Conservation (phyloP, 139 green algal genomes). For the Micractinium conductrix region DNA sequence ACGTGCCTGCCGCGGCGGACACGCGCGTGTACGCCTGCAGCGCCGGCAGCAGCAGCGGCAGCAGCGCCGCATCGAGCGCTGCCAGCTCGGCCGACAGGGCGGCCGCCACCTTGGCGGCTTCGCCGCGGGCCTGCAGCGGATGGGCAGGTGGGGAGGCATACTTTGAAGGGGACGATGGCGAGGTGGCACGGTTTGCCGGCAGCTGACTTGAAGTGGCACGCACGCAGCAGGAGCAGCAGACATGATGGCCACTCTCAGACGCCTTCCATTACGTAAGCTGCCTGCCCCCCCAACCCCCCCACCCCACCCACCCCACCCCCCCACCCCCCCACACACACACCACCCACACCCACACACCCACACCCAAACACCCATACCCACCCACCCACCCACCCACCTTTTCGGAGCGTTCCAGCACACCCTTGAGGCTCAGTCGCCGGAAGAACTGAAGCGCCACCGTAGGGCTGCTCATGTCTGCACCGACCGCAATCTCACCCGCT, state of each 20-base stretch:
- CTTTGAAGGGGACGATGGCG: no score
- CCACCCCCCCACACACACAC: no score
- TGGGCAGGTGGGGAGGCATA: no score
- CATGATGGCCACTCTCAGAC: no score
- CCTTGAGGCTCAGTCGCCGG: slow-evolving; percentile 29
- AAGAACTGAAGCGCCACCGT: slow-evolving; percentile 35
- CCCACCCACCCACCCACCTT: slow-evolving; percentile 13
- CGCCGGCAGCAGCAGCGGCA: slow-evolving; percentile 20
- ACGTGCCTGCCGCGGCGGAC: not conserved
- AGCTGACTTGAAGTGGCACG: no score
- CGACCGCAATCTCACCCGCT: slow-evolving; percentile 1
- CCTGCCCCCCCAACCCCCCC: no score
- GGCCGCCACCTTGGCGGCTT: not conserved
- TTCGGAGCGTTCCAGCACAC: slow-evolving; percentile 21
- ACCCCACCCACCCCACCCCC: no score
- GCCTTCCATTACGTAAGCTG: not conserved
- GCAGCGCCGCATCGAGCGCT: not conserved
- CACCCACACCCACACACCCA: no score
- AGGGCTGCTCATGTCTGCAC: slow-evolving; percentile 8
- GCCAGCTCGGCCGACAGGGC: slow-evolving; percentile 2
- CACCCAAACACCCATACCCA: no score
- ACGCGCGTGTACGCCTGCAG: slow-evolving; percentile 33
- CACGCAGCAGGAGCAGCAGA: no score
- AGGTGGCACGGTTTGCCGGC: no score
- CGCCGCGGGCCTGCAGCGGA: not conserved